Evolutionary conservation across 495 filamentous ascomycete species (phyloP), one percentile per base, ranked within the genome.

Genomic region (Beverwykella pulmonaria): DNA sequence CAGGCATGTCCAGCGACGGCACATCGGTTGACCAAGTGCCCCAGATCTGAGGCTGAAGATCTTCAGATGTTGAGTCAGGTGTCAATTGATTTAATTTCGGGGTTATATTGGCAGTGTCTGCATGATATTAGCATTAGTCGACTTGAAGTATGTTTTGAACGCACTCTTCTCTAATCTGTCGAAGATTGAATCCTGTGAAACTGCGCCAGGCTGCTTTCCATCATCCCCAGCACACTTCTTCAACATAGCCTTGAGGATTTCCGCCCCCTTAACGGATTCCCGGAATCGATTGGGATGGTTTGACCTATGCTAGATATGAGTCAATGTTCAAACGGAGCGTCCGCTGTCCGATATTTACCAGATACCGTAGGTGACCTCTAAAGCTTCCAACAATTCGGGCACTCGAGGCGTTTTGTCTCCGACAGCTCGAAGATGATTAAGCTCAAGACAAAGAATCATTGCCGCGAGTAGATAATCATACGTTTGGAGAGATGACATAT

Each of bases 381-480:
- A 20, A 9, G 63, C 39, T 14, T 41, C 46, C 5, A 55, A 26
- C 50, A 68, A 47, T n/a, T 73, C 61, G 3, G 57, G 25, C 22
- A 59, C n/a, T 29, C 26, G 19, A 39, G 54, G 19, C 20, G 48
- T 44, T 9, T 29, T 20, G 30, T 32, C 52, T 34, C 55, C 66
- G 23, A 39, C 53, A 19, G 29, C 49, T 20, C 53, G 47, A 53
- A 61, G 52, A 39, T 66, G 57, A 20, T 69, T 63, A n/a, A 86
- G 68, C 61, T 84, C 81, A 0, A 83, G 72, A 60, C 81, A 82
- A 14, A 84, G 67, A 15, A 85, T 70, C 82, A 85, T 84, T 12
- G 81, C 75, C 0, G 82, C 82, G 1, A 81, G 73, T 1, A 84
- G 75, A 61, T 83, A 83, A 56, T 83, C 82, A 64, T 82, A 76